A percentile compares a stretch with the other conserved stretches of the same genome.
phyloP scores from a whole-genome alignment of 1,139 yeast genomes.

The Hemisphaericaspora xylofermentans region DNA sequence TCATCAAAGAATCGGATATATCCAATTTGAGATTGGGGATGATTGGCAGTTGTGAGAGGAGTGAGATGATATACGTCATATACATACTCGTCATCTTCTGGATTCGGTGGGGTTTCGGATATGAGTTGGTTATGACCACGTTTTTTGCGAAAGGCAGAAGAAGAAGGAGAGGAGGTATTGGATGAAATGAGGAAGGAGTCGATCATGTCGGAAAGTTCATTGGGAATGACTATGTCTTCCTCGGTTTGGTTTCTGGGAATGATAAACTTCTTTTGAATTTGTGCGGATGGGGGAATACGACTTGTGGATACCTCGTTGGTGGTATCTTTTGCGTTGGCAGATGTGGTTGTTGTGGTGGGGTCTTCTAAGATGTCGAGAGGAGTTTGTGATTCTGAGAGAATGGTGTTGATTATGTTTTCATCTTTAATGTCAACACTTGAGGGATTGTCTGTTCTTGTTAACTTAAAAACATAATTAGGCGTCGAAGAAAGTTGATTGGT shows the following conservation, averaged over 20 bases:
- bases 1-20: slow-evolving; percentile 69
- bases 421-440: slow-evolving; percentile 18
- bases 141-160: slow-evolving; percentile 10
- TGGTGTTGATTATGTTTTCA: slow-evolving; percentile 20
- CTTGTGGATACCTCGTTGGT: too few relatives aligned
- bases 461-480: slow-evolving; percentile 47
- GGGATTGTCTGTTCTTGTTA: slow-evolving; percentile 60
- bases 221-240: slow-evolving; percentile 49
- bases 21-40: slow-evolving; percentile 57
- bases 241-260: slow-evolving; percentile 34
- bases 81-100: slow-evolving; percentile 50
- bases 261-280: slow-evolving; percentile 30
- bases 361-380: slow-evolving; percentile 4
- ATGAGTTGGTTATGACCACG: slow-evolving; percentile 9
- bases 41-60: slow-evolving; percentile 52
- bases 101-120: not conserved
- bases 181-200: slow-evolving; percentile 45
- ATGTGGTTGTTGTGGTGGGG: not conserved
- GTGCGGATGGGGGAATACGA: too few relatives aligned
- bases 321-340: too few relatives aligned
- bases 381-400: slow-evolving; percentile 13
- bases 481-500: too few relatives aligned
- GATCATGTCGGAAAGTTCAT: slow-evolving; percentile 70
- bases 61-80: slow-evolving; percentile 73
- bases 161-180: not conserved